Percentiles rank a stretch among this genome's conserved stretches.
Evolutionary conservation across 495 filamentous ascomycete genomes (phyloP).

Genomic region (Xylaria flabelliformis): DNA sequence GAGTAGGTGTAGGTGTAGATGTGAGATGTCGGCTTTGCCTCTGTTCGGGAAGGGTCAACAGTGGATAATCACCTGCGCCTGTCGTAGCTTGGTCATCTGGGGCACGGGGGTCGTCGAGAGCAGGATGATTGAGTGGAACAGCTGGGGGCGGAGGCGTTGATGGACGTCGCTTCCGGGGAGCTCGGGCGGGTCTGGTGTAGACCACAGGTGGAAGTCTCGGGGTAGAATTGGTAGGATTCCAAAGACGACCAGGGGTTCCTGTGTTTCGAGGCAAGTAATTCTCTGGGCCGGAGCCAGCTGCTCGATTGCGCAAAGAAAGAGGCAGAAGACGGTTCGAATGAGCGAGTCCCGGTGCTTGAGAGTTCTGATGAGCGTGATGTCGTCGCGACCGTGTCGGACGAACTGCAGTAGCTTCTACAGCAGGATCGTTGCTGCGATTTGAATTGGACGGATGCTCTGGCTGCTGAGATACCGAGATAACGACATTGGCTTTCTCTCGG

Average conservation of each 20-base stretch:
- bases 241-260: conserved; percentile 57
- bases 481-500: neutral
- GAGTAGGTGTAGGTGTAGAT: conserved; percentile 58
- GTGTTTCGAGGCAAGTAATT: conserved; percentile 45
- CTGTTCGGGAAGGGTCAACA: conserved; percentile 72
- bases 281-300: conserved; percentile 27
- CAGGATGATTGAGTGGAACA: conserved; percentile 53
- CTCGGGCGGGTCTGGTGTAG: conserved; percentile 26
- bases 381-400: conserved; percentile 12
- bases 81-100: conserved; percentile 42
- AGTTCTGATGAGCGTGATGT: neutral
- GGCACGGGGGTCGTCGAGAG: conserved; percentile 42
- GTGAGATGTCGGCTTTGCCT: conserved; percentile 63
- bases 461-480: neutral
- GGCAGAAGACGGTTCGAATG: conserved; percentile 44
- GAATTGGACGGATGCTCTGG: conserved; percentile 6
- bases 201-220: conserved; percentile 50
- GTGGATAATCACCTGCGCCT: conserved; percentile 68
- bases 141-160: conserved; percentile 56
- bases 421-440: conserved; percentile 8
- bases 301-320: conserved; percentile 55
- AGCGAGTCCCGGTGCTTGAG: conserved; percentile 24
- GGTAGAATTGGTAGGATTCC: conserved; percentile 70
- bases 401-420: neutral
- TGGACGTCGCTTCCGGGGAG: conserved; percentile 43